Percentiles rank a stretch among this genome's conserved stretches.
These are phyloP conservation scores for Leptosphaerulina australis DNA, from an alignment of 2,329 filamentous ascomycete genomes.

Conservation along the genomic window DNA sequence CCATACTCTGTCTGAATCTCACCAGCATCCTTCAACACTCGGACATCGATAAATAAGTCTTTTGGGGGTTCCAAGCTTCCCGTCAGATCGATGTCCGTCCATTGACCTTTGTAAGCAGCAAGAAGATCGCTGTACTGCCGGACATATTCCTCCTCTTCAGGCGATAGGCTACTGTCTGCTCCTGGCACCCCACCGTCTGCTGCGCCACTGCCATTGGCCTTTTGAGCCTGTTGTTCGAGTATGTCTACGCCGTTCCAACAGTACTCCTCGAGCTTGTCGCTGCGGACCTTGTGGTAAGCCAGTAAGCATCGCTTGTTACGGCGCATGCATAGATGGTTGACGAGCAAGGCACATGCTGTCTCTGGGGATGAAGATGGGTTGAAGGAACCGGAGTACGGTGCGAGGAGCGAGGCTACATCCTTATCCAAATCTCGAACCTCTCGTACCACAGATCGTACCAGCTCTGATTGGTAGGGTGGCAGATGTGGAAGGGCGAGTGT, in stretches of 20 bases:
- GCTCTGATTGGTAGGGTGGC: slow-evolving; percentile 89
- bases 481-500: slow-evolving; percentile 85
- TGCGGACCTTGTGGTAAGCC: slow-evolving; percentile 88
- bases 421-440: slow-evolving; percentile 94
- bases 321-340: slow-evolving; percentile 93
- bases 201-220: slow-evolving; percentile 50
- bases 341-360: slow-evolving; percentile 84
- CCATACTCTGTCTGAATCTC: slow-evolving; percentile 99
- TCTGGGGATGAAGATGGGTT: slow-evolving; percentile 82
- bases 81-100: slow-evolving; percentile 96
- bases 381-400: slow-evolving; percentile 83
- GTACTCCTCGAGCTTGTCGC: slow-evolving; percentile 89
- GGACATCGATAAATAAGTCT: slow-evolving; percentile 95
- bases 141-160: slow-evolving; percentile 96
- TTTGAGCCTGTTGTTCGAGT: slow-evolving; percentile 63
- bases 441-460: slow-evolving; percentile 83
- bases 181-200: slow-evolving; percentile 50
- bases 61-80: slow-evolving; percentile 92
- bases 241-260: slow-evolving; percentile 91
- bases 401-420: slow-evolving; percentile 78
- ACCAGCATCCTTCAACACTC: slow-evolving; percentile 93
- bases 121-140: slow-evolving; percentile 89
- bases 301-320: slow-evolving; percentile 95
- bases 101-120: slow-evolving; percentile 96
- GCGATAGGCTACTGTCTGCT: slow-evolving; percentile 78